Conservation (phyloP, 225 moss, liverwort and hornwort species). For the Pseudisothecium myosuroides region DNA sequence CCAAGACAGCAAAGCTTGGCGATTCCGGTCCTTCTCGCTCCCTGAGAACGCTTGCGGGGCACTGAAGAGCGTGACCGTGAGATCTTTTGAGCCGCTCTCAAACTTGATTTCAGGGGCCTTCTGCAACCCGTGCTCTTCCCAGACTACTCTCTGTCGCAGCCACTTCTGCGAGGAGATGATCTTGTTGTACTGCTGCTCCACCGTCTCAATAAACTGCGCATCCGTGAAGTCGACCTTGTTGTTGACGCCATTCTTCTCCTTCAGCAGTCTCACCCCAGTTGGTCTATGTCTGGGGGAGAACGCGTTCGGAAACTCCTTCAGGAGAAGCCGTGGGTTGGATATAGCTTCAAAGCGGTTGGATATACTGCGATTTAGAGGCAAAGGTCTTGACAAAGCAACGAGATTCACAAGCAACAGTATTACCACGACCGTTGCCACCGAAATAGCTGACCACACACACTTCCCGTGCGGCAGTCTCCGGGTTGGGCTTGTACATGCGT, state of each 20-base stretch:
- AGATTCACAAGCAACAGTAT: constrained; percentile 27
- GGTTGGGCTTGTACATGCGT: constrained; percentile 3
- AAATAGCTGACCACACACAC: constrained; percentile 18
- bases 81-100: constrained; percentile 10
- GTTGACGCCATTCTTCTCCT: not conserved
- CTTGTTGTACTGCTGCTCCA: constrained; percentile 32
- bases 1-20: constrained; percentile 56
- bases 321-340: constrained; percentile 7
- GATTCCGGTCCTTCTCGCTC: constrained; percentile 27
- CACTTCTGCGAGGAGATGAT: constrained; percentile 25
- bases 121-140: constrained; percentile 26
- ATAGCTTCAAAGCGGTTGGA: constrained; percentile 9
- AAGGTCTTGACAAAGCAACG: constrained; percentile 5
- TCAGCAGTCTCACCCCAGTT: not conserved
- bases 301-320: constrained; percentile 15
- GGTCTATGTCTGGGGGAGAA: not conserved
- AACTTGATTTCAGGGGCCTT: constrained; percentile 29
- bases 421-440: constrained; percentile 8
- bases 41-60: constrained; percentile 29
- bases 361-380: not conserved
- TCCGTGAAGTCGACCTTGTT: constrained; percentile 20
- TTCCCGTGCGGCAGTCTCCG: constrained; percentile 15
- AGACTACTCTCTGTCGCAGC: constrained; percentile 34
- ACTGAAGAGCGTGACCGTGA: constrained; percentile 46
- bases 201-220: constrained; percentile 16